Conservation (phyloP, 225 moss, liverwort and hornwort species). For the Pleurozium schreberi region DNA sequence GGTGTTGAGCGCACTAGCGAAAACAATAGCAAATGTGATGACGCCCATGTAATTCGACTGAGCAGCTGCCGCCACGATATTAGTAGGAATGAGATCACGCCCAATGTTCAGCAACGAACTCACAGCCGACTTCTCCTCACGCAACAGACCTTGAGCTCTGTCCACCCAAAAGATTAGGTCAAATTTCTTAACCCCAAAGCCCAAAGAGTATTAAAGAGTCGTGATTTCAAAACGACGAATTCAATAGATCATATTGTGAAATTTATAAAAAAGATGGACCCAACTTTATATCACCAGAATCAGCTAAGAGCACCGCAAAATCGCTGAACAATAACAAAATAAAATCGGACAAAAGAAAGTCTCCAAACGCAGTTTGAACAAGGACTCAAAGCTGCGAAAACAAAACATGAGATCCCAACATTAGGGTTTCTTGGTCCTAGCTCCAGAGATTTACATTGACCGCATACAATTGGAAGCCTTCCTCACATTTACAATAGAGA, state of each 20-base stretch:
- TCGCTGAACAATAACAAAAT: too few relatives aligned
- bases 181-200: neutral
- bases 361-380: neutral
- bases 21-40: slow-evolving; percentile 67
- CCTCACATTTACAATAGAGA: neutral
- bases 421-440: neutral
- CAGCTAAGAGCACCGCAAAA: neutral
- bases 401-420: neutral
- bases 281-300: neutral
- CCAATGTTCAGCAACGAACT: slow-evolving; percentile 84
- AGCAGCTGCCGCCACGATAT: slow-evolving; percentile 70
- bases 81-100: slow-evolving; percentile 68
- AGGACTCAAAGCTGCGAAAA: neutral
- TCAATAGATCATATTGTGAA: neutral
- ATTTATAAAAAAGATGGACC: neutral
- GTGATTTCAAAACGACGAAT: neutral
- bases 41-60: slow-evolving; percentile 67
- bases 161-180: neutral
- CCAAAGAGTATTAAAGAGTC: neutral
- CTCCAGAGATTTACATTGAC: neutral
- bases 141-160: slow-evolving; percentile 17
- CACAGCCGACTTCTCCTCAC: slow-evolving; percentile 39
- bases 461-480: neutral
- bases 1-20: slow-evolving; percentile 52
- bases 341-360: neutral